A percentile compares a stretch with the other conserved stretches of the same genome.
These are phyloP conservation scores for Coemansia asiatica DNA, from an alignment of 192 early-diverging fungal genomes.

Conservation along the genomic window DNA sequence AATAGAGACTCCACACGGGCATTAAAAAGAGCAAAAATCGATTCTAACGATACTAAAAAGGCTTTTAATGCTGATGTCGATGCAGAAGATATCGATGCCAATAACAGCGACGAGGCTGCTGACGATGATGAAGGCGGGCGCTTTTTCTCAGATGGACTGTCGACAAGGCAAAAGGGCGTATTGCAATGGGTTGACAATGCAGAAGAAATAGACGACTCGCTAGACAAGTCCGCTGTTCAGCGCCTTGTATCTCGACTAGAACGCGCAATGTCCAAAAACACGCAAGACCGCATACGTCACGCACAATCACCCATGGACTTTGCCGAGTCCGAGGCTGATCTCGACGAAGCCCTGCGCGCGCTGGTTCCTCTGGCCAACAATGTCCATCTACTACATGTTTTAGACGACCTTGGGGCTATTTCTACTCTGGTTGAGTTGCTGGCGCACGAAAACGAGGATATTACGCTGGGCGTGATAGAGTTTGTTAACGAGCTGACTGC, in stretches of 20 bases:
- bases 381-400: conserved; percentile 69
- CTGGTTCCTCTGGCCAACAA: conserved; percentile 74
- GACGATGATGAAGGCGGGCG: conserved; percentile 77
- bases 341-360: conserved; percentile 86
- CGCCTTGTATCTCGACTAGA: conserved; percentile 82
- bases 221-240: conserved; percentile 70
- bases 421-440: conserved; percentile 72
- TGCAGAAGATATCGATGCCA: background rate
- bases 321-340: conserved; percentile 92
- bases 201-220: conserved; percentile 62
- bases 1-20: background rate
- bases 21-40: background rate
- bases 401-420: conserved; percentile 69
- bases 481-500: conserved; percentile 90
- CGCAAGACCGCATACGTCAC: conserved; percentile 80
- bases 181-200: conserved; percentile 81
- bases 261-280: conserved; percentile 83
- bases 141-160: conserved; percentile 84
- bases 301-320: conserved; percentile 64
- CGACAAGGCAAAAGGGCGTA: conserved; percentile 71
- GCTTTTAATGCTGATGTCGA: no score
- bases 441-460: conserved; percentile 93
- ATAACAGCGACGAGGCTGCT: conserved; percentile 19
- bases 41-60: background rate
- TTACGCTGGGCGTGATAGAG: conserved; percentile 79